Conservation (phyloP, 1,284 basidiomycete species). For the Abortiporus biennis region DNA sequence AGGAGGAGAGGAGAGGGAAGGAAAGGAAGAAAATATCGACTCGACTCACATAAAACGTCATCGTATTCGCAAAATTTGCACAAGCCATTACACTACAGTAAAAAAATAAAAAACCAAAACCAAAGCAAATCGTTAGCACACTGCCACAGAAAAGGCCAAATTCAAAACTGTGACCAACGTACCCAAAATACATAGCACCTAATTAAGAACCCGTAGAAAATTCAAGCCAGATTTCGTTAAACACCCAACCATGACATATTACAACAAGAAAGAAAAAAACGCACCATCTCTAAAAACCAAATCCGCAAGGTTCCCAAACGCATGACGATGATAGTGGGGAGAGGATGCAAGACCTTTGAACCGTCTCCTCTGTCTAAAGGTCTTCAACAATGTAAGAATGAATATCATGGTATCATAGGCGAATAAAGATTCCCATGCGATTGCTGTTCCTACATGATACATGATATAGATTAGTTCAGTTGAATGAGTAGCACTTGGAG, state of each 20-base stretch:
- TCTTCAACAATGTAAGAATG: constrained; percentile 11
- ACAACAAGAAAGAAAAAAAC: constrained; percentile 5
- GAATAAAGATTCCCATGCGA: constrained; percentile 15
- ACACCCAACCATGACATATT: background rate
- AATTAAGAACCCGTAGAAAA: background rate
- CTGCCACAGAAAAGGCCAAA: background rate
- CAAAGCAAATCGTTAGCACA: background rate
- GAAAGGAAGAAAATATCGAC: background rate
- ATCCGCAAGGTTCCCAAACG: constrained; percentile 3
- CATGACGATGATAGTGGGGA: no score
- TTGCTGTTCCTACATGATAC: constrained; percentile 10
- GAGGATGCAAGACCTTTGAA: no score
- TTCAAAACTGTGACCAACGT: background rate
- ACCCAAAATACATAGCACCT: constrained; percentile 16
- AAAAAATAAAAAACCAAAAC: background rate
- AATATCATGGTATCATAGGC: constrained; percentile 12
- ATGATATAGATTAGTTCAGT: background rate
- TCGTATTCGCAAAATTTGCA: constrained; percentile 10
- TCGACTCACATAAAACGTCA: constrained; percentile 13
- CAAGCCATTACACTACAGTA: constrained; percentile 12
- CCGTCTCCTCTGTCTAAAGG: constrained; percentile 9
- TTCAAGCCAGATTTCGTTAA: background rate
- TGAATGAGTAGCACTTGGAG: background rate
- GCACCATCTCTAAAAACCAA: constrained; percentile 11
- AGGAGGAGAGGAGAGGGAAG: background rate